Evolutionary conservation across 108 stramenopile genomes (phyloP).

Genomic region (Nitzschia putrida): DNA sequence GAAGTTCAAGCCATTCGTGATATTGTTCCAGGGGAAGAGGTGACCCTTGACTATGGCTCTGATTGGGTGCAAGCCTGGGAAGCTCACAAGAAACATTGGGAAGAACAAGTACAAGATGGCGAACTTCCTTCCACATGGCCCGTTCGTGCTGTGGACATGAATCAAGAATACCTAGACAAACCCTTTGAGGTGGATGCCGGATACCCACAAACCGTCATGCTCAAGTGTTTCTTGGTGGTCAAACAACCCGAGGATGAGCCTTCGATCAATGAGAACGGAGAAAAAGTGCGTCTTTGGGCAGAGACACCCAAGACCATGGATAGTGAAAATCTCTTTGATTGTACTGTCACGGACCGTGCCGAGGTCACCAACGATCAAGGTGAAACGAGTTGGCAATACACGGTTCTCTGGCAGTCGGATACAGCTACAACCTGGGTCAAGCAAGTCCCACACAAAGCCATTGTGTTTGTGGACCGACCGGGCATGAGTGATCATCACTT

Average conservation of each 20-base stretch:
- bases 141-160: conserved; percentile 43
- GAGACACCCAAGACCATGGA: conserved; percentile 21
- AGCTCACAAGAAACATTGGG: conserved; percentile 41
- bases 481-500: conserved; percentile 42
- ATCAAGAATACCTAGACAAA: conserved; percentile 31
- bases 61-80: conserved; percentile 81
- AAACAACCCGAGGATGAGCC: conserved; percentile 33
- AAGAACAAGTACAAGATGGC: conserved; percentile 46
- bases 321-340: conserved; percentile 49
- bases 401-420: conserved; percentile 11
- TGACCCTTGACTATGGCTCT: conserved; percentile 78
- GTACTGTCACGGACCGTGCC: conserved; percentile 39
- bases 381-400: conserved; percentile 14
- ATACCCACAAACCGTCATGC: conserved; percentile 45
- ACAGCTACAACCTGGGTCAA: conserved; percentile 33
- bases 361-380: conserved; percentile 19
- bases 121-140: conserved; percentile 37
- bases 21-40: conserved; percentile 66
- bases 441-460: conserved; percentile 68
- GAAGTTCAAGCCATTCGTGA: conserved; percentile 75
- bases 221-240: conserved; percentile 49
- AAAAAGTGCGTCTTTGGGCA: conserved; percentile 36
- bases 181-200: conserved; percentile 24
- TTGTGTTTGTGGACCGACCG: conserved; percentile 61
- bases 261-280: conserved; percentile 20